Evolutionary conservation across 371 early-diverging fungal species (phyloP).

Genomic region (Actinomucor elegans): DNA sequence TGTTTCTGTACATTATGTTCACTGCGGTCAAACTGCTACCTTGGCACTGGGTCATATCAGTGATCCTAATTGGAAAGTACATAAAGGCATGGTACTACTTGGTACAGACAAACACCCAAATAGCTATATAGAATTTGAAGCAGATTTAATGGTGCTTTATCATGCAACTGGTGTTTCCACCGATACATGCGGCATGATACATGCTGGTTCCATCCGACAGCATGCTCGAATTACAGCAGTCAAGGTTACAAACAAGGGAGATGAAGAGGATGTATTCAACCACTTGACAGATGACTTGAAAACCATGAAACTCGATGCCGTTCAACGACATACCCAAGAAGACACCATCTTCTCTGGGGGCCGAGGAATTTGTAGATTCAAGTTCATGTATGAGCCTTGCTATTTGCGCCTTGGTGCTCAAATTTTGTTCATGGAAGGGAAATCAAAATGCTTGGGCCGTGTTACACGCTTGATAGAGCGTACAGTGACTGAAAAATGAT

Average conservation of each 20-base stretch:
- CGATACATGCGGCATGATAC: conserved; percentile 91
- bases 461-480: conserved; percentile 45
- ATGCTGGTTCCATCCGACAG: conserved; percentile 87
- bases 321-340: conserved; percentile 1
- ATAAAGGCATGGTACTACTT: conserved; percentile 88
- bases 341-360: conserved; percentile 9
- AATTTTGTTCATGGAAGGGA: conserved; percentile 77
- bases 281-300: background rate
- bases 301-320: conserved; percentile 11
- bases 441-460: conserved; percentile 91
- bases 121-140: conserved; percentile 80
- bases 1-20: conserved; percentile 66
- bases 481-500: background rate
- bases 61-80: conserved; percentile 53
- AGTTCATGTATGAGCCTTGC: conserved; percentile 81
- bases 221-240: conserved; percentile 67
- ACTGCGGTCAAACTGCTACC: conserved; percentile 84
- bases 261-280: background rate
- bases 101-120: conserved; percentile 41
- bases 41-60: conserved; percentile 57
- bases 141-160: conserved; percentile 82
- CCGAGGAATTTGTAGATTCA: conserved; percentile 57
- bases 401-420: conserved; percentile 74
- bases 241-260: conserved; percentile 16
- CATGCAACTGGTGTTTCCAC: conserved; percentile 61